A percentile compares a stretch with the other conserved stretches of the same genome.
Evolutionary conservation across 2,329 filamentous ascomycete species (phyloP).

Genomic region (Claviceps purpurea): DNA sequence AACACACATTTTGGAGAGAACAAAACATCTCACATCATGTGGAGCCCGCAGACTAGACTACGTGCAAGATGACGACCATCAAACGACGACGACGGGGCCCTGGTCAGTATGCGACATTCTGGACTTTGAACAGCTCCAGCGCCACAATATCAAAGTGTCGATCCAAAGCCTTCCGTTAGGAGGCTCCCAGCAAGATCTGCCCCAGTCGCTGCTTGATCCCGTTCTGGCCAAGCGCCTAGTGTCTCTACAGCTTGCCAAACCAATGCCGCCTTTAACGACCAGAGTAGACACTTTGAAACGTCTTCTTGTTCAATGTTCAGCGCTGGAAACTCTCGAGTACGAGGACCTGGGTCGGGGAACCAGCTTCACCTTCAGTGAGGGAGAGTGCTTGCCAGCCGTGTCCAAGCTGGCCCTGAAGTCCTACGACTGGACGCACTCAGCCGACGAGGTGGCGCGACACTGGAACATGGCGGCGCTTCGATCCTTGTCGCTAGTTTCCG

Average conservation of each 20-base stretch:
- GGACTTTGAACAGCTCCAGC: not conserved
- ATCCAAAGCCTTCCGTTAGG: not conserved
- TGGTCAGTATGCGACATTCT: not conserved
- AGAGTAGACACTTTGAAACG: slow-evolving; percentile 26
- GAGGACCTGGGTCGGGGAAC: slow-evolving; percentile 31
- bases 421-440: slow-evolving; percentile 35
- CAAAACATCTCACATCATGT: not conserved
- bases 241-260: slow-evolving; percentile 26
- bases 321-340: slow-evolving; percentile 27
- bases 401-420: slow-evolving; percentile 27
- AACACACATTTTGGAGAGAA: no score
- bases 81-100: not conserved
- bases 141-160: not conserved
- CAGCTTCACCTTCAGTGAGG: slow-evolving; percentile 24
- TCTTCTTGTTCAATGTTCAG: slow-evolving; percentile 23
- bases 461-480: slow-evolving; percentile 32
- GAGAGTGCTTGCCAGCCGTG: slow-evolving; percentile 30
- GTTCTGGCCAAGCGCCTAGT: slow-evolving; percentile 25
- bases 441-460: slow-evolving; percentile 23
- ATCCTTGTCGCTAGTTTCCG: slow-evolving; percentile 13
- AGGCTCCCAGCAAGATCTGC: not conserved
- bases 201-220: slow-evolving; percentile 22
- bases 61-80: slow-evolving; percentile 13
- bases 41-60: slow-evolving; percentile 25
- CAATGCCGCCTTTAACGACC: slow-evolving; percentile 27